Evolutionary conservation across 78 protist species (phyloP), one percentile per base, ranked within the genome.

Genomic region (Dictyostelium discoideum): DNA sequence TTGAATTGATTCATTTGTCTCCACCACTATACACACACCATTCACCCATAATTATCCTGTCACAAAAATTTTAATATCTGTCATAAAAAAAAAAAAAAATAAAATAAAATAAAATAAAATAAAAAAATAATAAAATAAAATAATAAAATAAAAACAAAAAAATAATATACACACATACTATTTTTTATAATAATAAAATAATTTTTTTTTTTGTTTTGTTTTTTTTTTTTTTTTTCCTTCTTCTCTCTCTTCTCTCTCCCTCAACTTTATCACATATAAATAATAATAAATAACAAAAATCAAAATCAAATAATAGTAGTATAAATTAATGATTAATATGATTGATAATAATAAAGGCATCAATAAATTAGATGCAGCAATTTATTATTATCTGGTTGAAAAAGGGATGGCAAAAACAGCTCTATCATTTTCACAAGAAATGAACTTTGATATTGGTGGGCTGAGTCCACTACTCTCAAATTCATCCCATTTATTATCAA

Each of bases 351-450:
- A 83, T 50, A 83, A 83, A 13, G 14, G 65, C 65, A 54, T 54
- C 65, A 44, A 42, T 4, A 24, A 63, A 29, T 29, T 90, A 1
- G 84, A 42, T 72, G 39, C 39, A 29, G 77, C 94, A 1, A 82
- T 90, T 37, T 90, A 90, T 65, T 78, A 90, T 50, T 90, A 90
- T 29, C 84, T 90, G 9, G 22, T 46, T 7, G 57, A n/a, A 20
- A 90, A 82, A 13, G 94, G 94, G 10, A 65, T 65, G 74, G 13
- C 84, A 60, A 90, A 82, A 29, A 54, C 94, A 29, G 94, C 94
- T 0, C 48, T 39, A 32, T 16, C 50, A 8, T 46, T 90, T 67
- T 10, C 57, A 1, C 42, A 90, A 39, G 94, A 90, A 72, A 7
- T 85, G n/a, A 78, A 77, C 29, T 14, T 87, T 10, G 65, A 26